Evolutionary conservation across 495 filamentous ascomycete species (phyloP), one percentile per base, ranked within the genome.

Genomic region (Aspergillus saccharolyticus): DNA sequence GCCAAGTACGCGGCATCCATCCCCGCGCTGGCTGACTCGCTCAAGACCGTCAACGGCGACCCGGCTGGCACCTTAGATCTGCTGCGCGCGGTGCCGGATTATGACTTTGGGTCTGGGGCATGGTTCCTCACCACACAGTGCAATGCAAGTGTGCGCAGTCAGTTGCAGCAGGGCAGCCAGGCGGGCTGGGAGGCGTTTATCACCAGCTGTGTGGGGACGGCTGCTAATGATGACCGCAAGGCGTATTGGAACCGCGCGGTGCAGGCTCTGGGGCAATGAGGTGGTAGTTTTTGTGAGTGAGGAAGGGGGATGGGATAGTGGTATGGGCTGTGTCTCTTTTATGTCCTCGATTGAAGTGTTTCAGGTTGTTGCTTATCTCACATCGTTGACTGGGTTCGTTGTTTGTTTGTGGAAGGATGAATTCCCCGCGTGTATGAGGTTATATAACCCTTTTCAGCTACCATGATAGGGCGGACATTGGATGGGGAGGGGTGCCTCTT

Each of bases 91-190:
- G 79, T 90, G 61, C 66, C 80, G 9, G 67, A 70, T 19, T 84
- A 81, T 62, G 86, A 89, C 67, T 96, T 91, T 69, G 88, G 80
- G 2, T 83, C 78, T 25, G 91, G 80, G 19, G 81, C 84, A 3
- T 96, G 90, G 91, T 94, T 87, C 64, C 59, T 89, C 43, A 82
- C 67, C 5, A 86, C 77, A 1, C 78, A 90, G 68, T 95, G 90
- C 70, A 52, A 57, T 0, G 17, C 55, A 4, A 67, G 63, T 7
- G 74, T 85, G 42, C 66, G 77, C 44, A 17, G 48, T 4, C 71
- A 64, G 18, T 73, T 93, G 62, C 70, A 75, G 60, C 53, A 57
- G 12, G 83, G 78, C 1, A 71, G 65, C 19, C 74, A 85, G 66
- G 74, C 57, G 0, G 89, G 83, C 0, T 93, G 81, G 74, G 25